Evolutionary conservation across 2,329 filamentous ascomycete genomes (phyloP).

Genomic region (Pseudocercospora fuligena): DNA sequence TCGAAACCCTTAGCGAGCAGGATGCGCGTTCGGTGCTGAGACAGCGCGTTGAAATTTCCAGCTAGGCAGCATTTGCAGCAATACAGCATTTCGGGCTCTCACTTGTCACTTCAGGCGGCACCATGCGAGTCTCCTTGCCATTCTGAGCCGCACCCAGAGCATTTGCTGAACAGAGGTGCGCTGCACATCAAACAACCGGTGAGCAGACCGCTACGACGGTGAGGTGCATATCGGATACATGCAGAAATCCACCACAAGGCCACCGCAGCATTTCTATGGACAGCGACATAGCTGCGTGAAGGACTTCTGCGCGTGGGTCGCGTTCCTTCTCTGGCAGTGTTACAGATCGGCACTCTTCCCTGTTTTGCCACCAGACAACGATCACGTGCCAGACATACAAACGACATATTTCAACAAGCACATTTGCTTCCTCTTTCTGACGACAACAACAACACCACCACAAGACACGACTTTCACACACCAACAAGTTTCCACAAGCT

Average conservation of each 20-base stretch:
- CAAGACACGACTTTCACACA: neutral
- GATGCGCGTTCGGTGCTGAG: conserved; percentile 71
- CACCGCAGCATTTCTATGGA: neutral
- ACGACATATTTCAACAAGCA: neutral
- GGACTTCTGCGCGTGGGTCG: neutral
- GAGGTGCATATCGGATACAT: neutral
- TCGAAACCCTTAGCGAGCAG: conserved; percentile 65
- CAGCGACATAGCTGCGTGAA: neutral
- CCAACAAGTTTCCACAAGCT: neutral
- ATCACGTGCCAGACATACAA: neutral
- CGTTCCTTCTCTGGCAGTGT: neutral
- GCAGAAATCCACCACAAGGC: neutral
- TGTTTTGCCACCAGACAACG: conserved; percentile 5
- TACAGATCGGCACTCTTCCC: neutral
- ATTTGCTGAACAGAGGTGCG: too few species aligned
- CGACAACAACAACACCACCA: neutral
- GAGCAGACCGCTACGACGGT: too few species aligned
- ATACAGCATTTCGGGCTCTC: neutral
- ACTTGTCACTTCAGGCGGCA: too few species aligned
- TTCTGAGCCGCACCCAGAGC: too few species aligned
- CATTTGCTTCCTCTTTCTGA: neutral
- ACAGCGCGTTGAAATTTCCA: conserved; percentile 64
- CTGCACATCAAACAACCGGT: too few species aligned
- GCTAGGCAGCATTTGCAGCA: conserved; percentile 19
- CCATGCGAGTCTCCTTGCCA: too few species aligned